phyloP scores from a whole-genome alignment of 139 green algal species.

The Yamagishiella unicocca region DNA sequence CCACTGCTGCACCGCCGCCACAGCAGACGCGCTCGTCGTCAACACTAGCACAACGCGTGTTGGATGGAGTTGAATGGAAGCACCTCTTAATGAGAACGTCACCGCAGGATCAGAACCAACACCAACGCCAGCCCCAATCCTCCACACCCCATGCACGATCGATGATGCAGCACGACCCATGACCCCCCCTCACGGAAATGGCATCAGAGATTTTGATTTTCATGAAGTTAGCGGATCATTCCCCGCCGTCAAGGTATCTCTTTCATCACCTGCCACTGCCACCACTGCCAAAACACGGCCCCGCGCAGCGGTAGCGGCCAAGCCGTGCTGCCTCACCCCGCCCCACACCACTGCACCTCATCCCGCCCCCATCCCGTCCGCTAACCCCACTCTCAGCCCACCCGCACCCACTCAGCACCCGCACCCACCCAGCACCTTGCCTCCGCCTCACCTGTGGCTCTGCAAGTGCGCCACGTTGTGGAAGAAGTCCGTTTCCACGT shows the following conservation, averaged over 20 bases:
- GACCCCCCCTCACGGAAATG: not conserved
- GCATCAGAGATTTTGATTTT: constrained; percentile 49
- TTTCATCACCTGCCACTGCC: constrained; percentile 10
- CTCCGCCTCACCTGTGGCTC: constrained; percentile 74
- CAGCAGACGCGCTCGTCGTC: no score
- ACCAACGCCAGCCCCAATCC: no score
- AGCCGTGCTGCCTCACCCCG: not conserved
- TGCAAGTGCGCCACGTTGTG: constrained; percentile 89
- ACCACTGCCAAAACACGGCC: not conserved
- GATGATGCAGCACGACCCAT: no score
- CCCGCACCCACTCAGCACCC: not conserved
- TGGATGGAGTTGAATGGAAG: no score
- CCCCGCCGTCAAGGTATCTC: not conserved
- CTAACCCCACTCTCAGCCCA: not conserved
- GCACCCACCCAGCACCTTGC: no score
- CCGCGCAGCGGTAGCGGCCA: no score
- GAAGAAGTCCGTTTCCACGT: constrained; percentile 78
- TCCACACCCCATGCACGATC: no score
- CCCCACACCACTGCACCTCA: not conserved
- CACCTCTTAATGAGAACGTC: no score
- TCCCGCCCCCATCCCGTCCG: not conserved
- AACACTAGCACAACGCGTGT: no score
- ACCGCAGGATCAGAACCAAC: no score
- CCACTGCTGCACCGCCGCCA: not conserved
- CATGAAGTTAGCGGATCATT: constrained; percentile 1